Evolutionary conservation across 768 basidiomycete genomes (phyloP).

Genomic region (Panaeolus papilionaceus): DNA sequence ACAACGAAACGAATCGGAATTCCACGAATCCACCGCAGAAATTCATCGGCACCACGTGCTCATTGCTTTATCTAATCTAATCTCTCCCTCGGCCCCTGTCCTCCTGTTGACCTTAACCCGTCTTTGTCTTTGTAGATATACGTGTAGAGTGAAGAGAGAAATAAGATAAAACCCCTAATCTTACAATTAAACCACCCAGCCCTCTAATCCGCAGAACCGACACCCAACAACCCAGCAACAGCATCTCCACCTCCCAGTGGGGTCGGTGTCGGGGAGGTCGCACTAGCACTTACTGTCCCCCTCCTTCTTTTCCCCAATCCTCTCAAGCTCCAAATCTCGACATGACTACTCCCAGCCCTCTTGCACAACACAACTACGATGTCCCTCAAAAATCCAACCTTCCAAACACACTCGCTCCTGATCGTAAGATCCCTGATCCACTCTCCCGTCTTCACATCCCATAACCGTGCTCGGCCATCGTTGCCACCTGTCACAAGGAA

Average conservation of each 20-base stretch:
- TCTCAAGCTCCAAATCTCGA: constrained; percentile 86
- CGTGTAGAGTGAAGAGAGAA: not conserved
- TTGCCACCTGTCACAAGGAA: constrained; percentile 88
- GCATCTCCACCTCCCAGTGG: not conserved
- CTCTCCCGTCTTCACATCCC: constrained; percentile 66
- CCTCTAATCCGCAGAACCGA: not conserved
- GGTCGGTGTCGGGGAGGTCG: not conserved
- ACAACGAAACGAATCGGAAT: not conserved
- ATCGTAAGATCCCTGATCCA: constrained; percentile 81
- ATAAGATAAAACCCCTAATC: no score
- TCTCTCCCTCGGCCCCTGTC: not conserved
- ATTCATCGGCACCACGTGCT: not conserved
- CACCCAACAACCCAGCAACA: not conserved
- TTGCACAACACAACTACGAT: constrained; percentile 83
- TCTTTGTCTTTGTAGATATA: no score
- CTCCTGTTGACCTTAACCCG: no score
- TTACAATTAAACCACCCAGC: no score
- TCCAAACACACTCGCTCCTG: constrained; percentile 86
- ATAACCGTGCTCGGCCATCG: constrained; percentile 83
- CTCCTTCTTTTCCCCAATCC: not conserved
- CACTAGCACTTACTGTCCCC: not conserved
- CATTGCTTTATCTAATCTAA: not conserved
- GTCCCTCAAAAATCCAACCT: constrained; percentile 69
- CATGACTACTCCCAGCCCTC: constrained; percentile 79
- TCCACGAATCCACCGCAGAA: no score